These are phyloP conservation scores for Fusarium caatingaense DNA, from an alignment of 2,329 filamentous ascomycete genomes.

Conservation along the genomic window DNA sequence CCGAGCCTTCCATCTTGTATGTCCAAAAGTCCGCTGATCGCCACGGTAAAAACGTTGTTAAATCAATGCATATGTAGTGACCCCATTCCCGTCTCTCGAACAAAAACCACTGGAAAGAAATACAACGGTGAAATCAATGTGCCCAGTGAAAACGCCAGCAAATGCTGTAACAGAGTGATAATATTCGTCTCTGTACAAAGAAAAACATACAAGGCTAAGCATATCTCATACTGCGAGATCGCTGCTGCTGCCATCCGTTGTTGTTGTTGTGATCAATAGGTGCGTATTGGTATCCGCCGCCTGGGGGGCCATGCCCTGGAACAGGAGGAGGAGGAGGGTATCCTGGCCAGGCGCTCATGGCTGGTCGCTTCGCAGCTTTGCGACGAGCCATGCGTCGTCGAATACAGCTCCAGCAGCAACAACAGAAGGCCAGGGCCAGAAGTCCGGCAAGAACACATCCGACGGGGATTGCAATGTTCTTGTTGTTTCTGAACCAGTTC, in stretches of 20 bases:
- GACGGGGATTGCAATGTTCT: slow-evolving; percentile 84
- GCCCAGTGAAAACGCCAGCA: slow-evolving; percentile 37
- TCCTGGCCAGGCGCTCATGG: slow-evolving; percentile 45
- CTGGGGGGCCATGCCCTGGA: slow-evolving; percentile 13
- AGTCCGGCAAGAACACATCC: slow-evolving; percentile 77
- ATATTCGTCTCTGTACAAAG: neutral
- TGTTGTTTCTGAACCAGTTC: slow-evolving; percentile 81
- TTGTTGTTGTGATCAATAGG: slow-evolving; percentile 35
- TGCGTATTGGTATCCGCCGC: slow-evolving; percentile 36
- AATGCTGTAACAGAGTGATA: slow-evolving; percentile 31
- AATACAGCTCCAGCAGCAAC: slow-evolving; percentile 70
- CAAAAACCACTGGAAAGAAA: slow-evolving; percentile 2
- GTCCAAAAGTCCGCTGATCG: slow-evolving; percentile 8
- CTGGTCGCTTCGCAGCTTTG: slow-evolving; percentile 42
- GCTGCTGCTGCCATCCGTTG: slow-evolving; percentile 32
- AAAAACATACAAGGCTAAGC: slow-evolving; percentile 37
- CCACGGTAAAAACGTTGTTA: slow-evolving; percentile 7
- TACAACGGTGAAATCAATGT: slow-evolving; percentile 10
- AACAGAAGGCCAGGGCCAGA: slow-evolving; percentile 73
- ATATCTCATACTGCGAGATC: slow-evolving; percentile 48
- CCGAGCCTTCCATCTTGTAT: slow-evolving; percentile 9
- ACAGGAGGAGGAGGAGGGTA: slow-evolving; percentile 19
- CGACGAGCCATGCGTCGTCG: slow-evolving; percentile 42
- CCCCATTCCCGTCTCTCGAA: neutral
- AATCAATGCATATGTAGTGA: slow-evolving; percentile 3